Evolutionary conservation across 768 basidiomycete genomes (phyloP).

Genomic region (Hygrocybe punicea): DNA sequence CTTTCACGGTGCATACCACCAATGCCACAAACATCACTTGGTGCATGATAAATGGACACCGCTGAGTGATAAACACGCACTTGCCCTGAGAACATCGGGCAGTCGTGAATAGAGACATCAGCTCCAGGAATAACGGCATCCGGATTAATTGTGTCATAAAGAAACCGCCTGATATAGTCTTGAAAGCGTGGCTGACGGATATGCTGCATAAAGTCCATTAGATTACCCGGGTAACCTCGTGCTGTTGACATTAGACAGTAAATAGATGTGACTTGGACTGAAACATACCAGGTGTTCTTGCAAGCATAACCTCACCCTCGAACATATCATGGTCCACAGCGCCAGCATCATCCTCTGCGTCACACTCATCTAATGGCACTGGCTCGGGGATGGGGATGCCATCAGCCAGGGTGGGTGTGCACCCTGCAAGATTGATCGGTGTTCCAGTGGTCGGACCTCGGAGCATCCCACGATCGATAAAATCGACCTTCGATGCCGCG

Average conservation of each 20-base stretch:
- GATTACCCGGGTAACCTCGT: background rate
- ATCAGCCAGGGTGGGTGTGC: background rate
- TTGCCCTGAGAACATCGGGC: constrained; percentile 3
- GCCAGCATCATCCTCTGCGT: too few relatives aligned
- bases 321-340: too few relatives aligned
- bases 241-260: too few relatives aligned
- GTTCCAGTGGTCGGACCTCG: background rate
- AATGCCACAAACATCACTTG: background rate
- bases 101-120: background rate
- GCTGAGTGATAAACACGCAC: background rate
- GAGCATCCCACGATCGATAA: constrained; percentile 18
- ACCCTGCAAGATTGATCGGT: background rate
- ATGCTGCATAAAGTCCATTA: background rate
- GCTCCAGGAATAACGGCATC: background rate
- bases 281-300: too few relatives aligned
- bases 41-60: background rate
- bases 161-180: constrained; percentile 19
- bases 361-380: background rate
- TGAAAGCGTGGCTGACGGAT: constrained; percentile 8
- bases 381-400: background rate
- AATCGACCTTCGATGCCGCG: constrained; percentile 13
- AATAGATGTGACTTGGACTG: too few relatives aligned
- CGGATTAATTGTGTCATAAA: constrained; percentile 16
- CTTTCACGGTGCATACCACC: constrained; percentile 20
- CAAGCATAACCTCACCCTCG: too few relatives aligned